Evolutionary conservation across 441 rosid species (phyloP), one percentile per base, ranked within the genome.

Genomic region (Pelargonium cotyledonis): DNA sequence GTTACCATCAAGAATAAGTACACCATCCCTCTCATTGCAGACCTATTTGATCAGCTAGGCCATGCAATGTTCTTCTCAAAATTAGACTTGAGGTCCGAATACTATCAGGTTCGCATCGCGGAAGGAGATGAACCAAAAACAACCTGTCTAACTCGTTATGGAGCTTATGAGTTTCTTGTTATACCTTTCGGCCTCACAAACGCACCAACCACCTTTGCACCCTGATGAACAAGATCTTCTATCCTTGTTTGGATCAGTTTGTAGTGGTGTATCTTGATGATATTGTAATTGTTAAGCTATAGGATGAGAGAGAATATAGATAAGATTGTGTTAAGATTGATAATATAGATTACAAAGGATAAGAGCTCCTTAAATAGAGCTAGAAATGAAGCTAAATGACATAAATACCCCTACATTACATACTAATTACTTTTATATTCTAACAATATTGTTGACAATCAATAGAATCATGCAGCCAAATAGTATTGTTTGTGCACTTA

Each of bases 41-140:
- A 68, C 3, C 12, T 68, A 21, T 44, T 70, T 1, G 62, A 62
- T 1, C 1, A 2, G 18, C 14, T 69, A 1, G 16, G 3, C 0
- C 0, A 16, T 21, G 70, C 46, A 8, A 1, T 1, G 0, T 70
- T 8, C 16, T 70, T 53, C 19, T 60, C 61, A 0, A 77, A 74
- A n/a, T 6, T 77, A 4, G 77, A 77, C 8, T 51, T 70, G 3
- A 5, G 69, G 2, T 62, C n/a, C 0, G 15, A 75, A 0, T 69
- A 63, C 31, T 47, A 8, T 14, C 19, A 68, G 44, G 73, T 68
- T 1, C 1, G 16, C 1, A 68, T 72, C 0, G 21, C 44, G 0
- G 35, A 31, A 31, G 35, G 35, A 4, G 35, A 31, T 2, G 35
- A 31, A 9, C 53, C 11, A 6, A 47, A 14, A 4, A 47, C n/a